Evolutionary conservation across 2,329 filamentous ascomycete species (phyloP), one percentile per base, ranked within the genome.

Genomic region (Ambrosiella cleistominuta): DNA sequence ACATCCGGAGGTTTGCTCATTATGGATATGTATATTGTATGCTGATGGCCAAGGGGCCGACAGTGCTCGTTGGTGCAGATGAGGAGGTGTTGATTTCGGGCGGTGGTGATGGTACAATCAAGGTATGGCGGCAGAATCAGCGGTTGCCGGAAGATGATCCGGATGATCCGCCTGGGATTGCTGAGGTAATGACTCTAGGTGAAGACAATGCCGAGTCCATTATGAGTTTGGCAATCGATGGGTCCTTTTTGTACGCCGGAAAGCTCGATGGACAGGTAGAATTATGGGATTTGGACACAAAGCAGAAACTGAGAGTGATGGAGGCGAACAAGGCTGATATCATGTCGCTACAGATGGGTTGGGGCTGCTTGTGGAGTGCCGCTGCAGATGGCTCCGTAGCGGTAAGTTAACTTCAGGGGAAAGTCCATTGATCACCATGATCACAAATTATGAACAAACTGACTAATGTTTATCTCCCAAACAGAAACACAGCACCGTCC

Each of bases 1-100:
- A 90, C 58, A 86, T 95, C 59, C 80, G 78, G 59, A 86, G 93
- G 65, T 98, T 95, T 70, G 89, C 93, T 1, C 93, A 98, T 68
- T 91, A 84, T 68, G 93, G 94, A 50, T 97, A 96, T 67, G 83
- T 98, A 0, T 96, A 96, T 69, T 94, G 89, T 69, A 97, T 97
- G 91, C 76, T 95, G 4, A 76, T 98, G 60, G 83, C 88, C 0
- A 82, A 80, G 61, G 87, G 86, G 0, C 76, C 78, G 0, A 81
- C 78, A 0, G 74, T 81, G 1, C 76, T 88, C 6, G 77, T 88
- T 3, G 84, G 84, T 6, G 75, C 79, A 0, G 82, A 87, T 1
- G 81, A 85, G 35, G 90, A 97, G 64, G 82, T 95, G 0, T 69
- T 98, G 42, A 81, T 98, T 38, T 95, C 91, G 0, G 93, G 90